Conservation (phyloP, 345 rosid species). For the Acer negundo region DNA sequence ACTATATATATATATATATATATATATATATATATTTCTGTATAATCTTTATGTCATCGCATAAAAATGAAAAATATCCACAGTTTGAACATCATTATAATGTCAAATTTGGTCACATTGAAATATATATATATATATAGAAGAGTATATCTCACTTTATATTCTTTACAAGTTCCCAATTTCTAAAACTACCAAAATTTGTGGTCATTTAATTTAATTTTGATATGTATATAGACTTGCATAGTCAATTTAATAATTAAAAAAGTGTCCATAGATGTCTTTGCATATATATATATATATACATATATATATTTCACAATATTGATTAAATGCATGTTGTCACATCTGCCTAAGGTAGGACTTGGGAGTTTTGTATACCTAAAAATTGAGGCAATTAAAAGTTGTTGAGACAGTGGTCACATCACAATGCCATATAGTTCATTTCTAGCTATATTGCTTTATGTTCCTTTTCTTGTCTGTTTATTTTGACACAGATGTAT, state of each 20-base stretch:
- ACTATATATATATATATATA: too few relatives aligned
- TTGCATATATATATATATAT: too few relatives aligned
- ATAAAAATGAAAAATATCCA: too few relatives aligned
- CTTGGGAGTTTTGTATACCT: constrained; percentile 4
- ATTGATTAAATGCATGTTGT: neutral
- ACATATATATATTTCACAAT: too few relatives aligned
- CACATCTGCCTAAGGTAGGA: neutral
- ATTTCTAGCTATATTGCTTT: neutral
- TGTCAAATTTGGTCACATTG: neutral
- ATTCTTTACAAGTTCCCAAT: neutral
- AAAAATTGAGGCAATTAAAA: neutral
- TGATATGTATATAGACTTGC: too few relatives aligned
- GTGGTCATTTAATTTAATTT: too few relatives aligned
- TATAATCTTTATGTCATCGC: too few relatives aligned
- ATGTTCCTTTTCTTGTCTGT: neutral
- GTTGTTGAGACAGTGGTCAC: neutral
- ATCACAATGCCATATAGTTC: neutral
- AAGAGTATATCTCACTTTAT: neutral
- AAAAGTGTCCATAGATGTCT: too few relatives aligned
- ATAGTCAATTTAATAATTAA: too few relatives aligned
- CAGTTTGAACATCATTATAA: neutral
- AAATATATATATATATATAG: neutral
- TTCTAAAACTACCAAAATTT: neutral
- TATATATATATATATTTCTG: too few relatives aligned
- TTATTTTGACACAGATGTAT: too few relatives aligned